Evolutionary conservation across 2,329 filamentous ascomycete species (phyloP).

Genomic region (Paecilomyces niveus): DNA sequence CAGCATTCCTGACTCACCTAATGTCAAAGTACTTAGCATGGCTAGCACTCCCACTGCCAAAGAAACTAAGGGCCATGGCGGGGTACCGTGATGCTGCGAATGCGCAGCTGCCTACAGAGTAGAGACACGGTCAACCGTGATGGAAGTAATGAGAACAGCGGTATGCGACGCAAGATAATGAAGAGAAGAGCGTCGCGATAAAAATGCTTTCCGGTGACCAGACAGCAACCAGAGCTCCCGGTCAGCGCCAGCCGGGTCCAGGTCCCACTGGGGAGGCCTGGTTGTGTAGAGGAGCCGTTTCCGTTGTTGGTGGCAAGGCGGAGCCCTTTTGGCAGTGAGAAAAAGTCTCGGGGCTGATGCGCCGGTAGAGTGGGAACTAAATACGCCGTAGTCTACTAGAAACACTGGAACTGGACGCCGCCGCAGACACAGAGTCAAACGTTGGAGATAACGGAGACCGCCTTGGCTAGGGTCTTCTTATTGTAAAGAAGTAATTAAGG

Average conservation of each 20-base stretch:
- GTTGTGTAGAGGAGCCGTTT: constrained; percentile 2
- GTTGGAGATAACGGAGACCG: not conserved
- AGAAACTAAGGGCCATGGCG: constrained; percentile 41
- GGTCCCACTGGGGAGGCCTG: constrained; percentile 1
- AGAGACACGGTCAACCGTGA: not conserved
- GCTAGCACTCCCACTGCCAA: constrained; percentile 36
- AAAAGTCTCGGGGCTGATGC: not conserved
- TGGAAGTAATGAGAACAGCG: not conserved
- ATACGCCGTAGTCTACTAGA: not conserved
- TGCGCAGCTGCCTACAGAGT: not conserved
- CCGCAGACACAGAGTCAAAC: not conserved
- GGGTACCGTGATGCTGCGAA: not conserved
- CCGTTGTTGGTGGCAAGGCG: constrained; percentile 2
- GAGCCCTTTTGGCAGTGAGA: not conserved
- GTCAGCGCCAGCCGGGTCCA: not conserved
- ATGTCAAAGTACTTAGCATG: constrained; percentile 45
- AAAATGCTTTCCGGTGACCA: not conserved
- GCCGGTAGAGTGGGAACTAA: not conserved
- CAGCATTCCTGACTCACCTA: constrained; percentile 23
- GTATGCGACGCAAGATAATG: not conserved
- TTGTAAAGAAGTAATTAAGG: not conserved
- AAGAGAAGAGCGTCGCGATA: not conserved
- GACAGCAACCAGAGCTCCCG: not conserved
- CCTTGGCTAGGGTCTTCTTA: not conserved
- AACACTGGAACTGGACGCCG: not conserved